phyloP scores from a whole-genome alignment of 202 grass and related monocot genomes.

The Panicum hallii region DNA sequence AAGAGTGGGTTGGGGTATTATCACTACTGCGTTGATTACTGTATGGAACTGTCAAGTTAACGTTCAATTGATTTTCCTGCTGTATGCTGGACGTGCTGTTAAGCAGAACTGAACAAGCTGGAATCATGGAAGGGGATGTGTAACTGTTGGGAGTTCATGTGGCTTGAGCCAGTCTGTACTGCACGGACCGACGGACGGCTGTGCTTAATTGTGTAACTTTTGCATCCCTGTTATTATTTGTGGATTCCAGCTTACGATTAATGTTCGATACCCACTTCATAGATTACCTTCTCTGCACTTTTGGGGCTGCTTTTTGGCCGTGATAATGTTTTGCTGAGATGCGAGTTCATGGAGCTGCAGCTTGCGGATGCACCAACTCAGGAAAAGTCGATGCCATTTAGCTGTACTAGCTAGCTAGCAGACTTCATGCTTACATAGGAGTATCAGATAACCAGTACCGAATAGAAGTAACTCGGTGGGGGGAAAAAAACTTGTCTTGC shows the following conservation, averaged over 20 bases:
- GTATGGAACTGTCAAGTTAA: not conserved
- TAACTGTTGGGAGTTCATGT: not conserved
- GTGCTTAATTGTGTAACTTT: not conserved
- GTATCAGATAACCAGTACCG: not conserved
- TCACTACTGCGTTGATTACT: not conserved
- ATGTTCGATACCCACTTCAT: not conserved
- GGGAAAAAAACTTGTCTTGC: not conserved
- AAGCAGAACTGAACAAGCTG: not conserved
- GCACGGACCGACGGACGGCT: not conserved
- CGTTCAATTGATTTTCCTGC: not conserved
- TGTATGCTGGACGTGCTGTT: not conserved
- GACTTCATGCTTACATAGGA: not conserved
- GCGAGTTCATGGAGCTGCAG: not conserved
- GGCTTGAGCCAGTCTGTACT: not conserved
- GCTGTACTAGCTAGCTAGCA: not conserved
- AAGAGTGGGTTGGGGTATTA: not conserved
- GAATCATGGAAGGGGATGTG: not conserved
- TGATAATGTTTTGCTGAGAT: not conserved
- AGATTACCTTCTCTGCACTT: too few species aligned
- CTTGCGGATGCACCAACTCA: not conserved
- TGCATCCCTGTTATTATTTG: not conserved
- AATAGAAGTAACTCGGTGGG: not conserved
- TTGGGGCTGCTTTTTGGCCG: too few species aligned
- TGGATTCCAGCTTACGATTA: not conserved
- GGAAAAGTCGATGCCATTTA: not conserved